Base-by-base conservation (phyloP, 2,329 filamentous ascomycete genomes). In the Exophiala spinifera region DNA sequence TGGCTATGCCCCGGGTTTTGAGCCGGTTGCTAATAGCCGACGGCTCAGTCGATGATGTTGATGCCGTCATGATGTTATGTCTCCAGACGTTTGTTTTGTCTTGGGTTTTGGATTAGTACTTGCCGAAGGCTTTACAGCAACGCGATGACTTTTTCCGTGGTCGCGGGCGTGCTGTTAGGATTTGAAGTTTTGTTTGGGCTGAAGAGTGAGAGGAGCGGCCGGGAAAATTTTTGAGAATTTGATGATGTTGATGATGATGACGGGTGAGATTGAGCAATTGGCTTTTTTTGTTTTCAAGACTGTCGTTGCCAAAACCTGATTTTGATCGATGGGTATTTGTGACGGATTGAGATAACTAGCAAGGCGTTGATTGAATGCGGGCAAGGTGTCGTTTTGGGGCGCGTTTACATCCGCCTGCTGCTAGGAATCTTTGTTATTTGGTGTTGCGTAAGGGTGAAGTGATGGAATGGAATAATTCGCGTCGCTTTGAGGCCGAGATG, bases 41-140 rank as follows among this genome's bases (percentile, higher is more conserved):
- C 7, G 36, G 36, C 36, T 39, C 36, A 5, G 36, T 39, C 17
- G 36, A 39, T 10, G 36, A 15, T 15, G 36, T 39, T n/a, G 36
- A 39, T 19, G 36, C 36, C 36, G n/a, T 39, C 36, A 39, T 39
- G 36, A 39, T 39, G 36, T 39, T 39, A 39, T 39, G 36, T 39
- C 17, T n/a, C 17, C 14, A 39, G 5, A 39, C 17, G 36, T 39
- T 39, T n/a, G 7, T 39, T 39, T 10, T 15, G 14, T 39, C 14
- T 2, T 19, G 36, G 8, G 15, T 39, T 15, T n/a, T 39, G 36
- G 36, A 3, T 19, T 15, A n/a, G 36, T 39, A 3, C 8, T 19
- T 3, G 23, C 7, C 36, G 36, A 19, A 10, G 14, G 14, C 14
- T 15, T 10, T 39, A 2, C 36, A 39, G 36, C 36, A 5, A 6